phyloP scores from a whole-genome alignment of 768 basidiomycete species.

The Kwoniella sp. region DNA sequence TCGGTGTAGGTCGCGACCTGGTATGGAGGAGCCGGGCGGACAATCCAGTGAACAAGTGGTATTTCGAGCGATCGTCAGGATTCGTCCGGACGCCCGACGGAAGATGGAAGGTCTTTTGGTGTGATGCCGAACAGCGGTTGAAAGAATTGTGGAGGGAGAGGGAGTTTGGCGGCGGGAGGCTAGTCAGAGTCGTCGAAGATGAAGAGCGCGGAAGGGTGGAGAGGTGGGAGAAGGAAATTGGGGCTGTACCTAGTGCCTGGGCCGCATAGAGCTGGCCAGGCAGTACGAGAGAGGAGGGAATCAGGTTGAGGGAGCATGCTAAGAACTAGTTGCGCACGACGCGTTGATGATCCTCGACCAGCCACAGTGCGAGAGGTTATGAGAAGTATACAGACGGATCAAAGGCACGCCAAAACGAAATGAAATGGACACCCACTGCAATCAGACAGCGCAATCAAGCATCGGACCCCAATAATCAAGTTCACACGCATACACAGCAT shows the following conservation, averaged over 20 bases:
- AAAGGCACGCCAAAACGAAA: too few relatives aligned
- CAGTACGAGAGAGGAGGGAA: too few relatives aligned
- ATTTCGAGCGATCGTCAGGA: slow-evolving; percentile 92
- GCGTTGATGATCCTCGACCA: too few relatives aligned
- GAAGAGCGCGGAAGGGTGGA: slow-evolving; percentile 72
- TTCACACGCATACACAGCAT: too few relatives aligned
- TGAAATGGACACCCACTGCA: too few relatives aligned
- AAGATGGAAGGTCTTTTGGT: slow-evolving; percentile 96
- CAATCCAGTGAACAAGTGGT: slow-evolving; percentile 99
- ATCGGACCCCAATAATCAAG: too few relatives aligned
- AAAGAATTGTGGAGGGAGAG: slow-evolving; percentile 56
- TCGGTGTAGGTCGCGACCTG: slow-evolving; percentile 86
- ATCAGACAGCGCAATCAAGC: too few relatives aligned
- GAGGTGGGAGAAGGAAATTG: slow-evolving; percentile 70
- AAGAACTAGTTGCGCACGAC: too few relatives aligned
- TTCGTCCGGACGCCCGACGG: slow-evolving; percentile 61
- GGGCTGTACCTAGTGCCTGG: slow-evolving; percentile 46
- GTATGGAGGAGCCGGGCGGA: slow-evolving; percentile 92
- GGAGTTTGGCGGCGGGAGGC: slow-evolving; percentile 59
- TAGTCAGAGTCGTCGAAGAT: slow-evolving; percentile 56
- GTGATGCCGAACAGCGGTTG: slow-evolving; percentile 87
- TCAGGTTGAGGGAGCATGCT: too few relatives aligned
- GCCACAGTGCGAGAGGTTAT: too few relatives aligned
- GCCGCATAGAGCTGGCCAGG: background rate
- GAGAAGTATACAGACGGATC: too few relatives aligned